Conservation (phyloP, 495 filamentous ascomycete genomes). For the Delitschia confertaspora region DNA sequence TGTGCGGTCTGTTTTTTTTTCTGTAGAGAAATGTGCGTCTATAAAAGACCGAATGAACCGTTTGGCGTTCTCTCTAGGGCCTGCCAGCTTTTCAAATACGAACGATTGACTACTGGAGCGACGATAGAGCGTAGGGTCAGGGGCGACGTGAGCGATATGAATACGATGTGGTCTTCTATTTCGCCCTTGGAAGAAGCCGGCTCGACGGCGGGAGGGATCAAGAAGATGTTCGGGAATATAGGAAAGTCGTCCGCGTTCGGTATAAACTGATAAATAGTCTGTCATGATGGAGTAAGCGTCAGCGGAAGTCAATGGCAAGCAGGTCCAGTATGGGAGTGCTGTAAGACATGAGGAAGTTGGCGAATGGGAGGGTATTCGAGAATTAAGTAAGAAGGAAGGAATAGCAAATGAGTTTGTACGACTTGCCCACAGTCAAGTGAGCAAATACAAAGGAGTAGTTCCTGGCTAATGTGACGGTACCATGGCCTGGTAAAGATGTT, state of each 20-base stretch:
- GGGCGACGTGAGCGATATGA: constrained; percentile 20
- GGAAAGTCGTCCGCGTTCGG: constrained; percentile 23
- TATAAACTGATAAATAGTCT: constrained; percentile 24
- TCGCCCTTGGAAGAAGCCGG: constrained; percentile 20
- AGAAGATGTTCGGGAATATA: constrained; percentile 24
- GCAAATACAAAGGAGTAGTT: constrained; percentile 24
- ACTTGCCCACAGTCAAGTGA: constrained; percentile 20
- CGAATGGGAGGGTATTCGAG: no score
- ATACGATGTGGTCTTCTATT: constrained; percentile 26
- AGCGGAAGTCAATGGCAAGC: constrained; percentile 10
- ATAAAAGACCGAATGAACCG: constrained; percentile 38
- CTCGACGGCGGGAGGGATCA: constrained; percentile 8
- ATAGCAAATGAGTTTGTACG: constrained; percentile 14
- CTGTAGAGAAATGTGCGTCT: constrained; percentile 12
- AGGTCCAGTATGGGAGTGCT: neutral
- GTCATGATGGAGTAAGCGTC: constrained; percentile 18
- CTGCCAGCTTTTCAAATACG: constrained; percentile 36
- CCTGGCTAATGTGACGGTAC: constrained; percentile 11
- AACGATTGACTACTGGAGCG: constrained; percentile 14
- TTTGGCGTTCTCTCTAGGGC: constrained; percentile 37
- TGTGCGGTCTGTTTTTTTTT: no score
- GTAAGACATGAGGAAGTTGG: neutral
- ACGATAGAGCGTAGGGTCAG: constrained; percentile 18
- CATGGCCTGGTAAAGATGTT: constrained; percentile 18
- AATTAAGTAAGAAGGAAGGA: constrained; percentile 4